phyloP scores from a whole-genome alignment of 2,329 filamentous ascomycete genomes.

The Fusarium fracticaudum region DNA sequence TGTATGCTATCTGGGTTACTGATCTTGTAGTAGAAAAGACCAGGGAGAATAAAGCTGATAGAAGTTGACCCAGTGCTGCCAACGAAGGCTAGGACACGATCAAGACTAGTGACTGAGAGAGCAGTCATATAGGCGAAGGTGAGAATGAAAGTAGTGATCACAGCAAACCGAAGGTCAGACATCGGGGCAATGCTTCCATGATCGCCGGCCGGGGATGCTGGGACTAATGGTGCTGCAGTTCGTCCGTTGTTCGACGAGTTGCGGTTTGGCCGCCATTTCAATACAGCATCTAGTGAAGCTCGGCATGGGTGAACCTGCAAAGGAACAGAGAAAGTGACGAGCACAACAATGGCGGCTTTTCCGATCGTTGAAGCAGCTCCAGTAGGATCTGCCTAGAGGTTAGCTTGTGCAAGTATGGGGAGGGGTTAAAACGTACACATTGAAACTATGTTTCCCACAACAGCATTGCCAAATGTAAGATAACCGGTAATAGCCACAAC shows the following conservation, averaged over 20 bases:
- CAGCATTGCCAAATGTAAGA: conserved; percentile 89
- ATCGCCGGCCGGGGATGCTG: conserved; percentile 53
- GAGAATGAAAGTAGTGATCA: conserved; percentile 88
- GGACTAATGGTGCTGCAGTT: conserved; percentile 55
- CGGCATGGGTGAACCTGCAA: conserved; percentile 96
- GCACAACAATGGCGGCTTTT: conserved; percentile 91
- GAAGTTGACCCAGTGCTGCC: conserved; percentile 93
- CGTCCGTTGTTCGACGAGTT: conserved; percentile 51
- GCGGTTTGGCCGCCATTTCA: conserved; percentile 83
- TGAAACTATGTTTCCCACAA: conserved; percentile 91
- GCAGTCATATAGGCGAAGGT: conserved; percentile 86
- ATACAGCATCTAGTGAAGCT: conserved; percentile 92
- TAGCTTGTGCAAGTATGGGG: conserved; percentile 14
- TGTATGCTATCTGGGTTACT: conserved; percentile 86
- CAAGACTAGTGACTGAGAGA: conserved; percentile 88
- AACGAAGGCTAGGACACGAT: conserved; percentile 93
- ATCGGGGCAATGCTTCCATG: conserved; percentile 70
- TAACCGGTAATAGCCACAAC: conserved; percentile 96
- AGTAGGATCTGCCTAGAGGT: conserved; percentile 48
- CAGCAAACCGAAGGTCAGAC: conserved; percentile 86
- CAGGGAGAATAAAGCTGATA: conserved; percentile 96
- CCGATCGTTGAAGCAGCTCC: conserved; percentile 85
- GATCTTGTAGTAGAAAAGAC: conserved; percentile 98
- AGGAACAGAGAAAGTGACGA: conserved; percentile 96
- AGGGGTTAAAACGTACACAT: conserved; percentile 73